Evolutionary conservation across 2,329 filamentous ascomycete species (phyloP), one percentile per base, ranked within the genome.

Genomic region (Corniculantispora saksenae): DNA sequence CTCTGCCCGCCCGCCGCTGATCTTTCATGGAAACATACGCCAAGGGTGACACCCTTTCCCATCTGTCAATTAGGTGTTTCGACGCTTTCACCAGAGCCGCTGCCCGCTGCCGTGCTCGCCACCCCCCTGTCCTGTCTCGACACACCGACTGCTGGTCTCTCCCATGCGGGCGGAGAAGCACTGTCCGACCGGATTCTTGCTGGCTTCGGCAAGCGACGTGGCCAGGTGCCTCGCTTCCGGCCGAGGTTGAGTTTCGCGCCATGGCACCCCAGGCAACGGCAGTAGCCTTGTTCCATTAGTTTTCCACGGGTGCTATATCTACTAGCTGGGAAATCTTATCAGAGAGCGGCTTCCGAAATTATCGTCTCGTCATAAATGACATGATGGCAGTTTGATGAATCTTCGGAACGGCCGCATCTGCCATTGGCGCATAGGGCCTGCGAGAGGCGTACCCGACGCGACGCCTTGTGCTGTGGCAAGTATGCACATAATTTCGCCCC

Each of bases 11-110:
- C 23, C 51, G 51, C 38, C 23, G 61, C 51, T 56, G 40, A 63
- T 56, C 61, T 50, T 63, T 38, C 51, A 63, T 48, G 61, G 51
- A 54, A 56, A 40, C 61, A 56, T 56, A 54, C 29, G 61, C 61
- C 51, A 38, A 63, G 51, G 54, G 61, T 56, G 43, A 56, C 40
- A 56, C 40, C 51, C 51, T 63, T 62, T 56, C 21, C 29, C 61
- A 55, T 50, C 40, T 43, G 12, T 43, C 38, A 43, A 43, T 3
- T 40, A 40, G 61, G 21, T 40, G 53, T 63, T 62, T 62, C 59
- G 50, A 62, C 35, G 29, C 56, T n/a, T 45, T 60, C 54, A 29
- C 45, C 25, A 54, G 35, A 55, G 43, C 59, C 48, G 47, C 45
- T 29, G n/a, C 57, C 48, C 48, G 38, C 50, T 47, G 50, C 50